Evolutionary conservation across 169 alveolate species (phyloP), one percentile per base, ranked within the genome.

Genomic region (Plasmodium knowlesi): DNA sequence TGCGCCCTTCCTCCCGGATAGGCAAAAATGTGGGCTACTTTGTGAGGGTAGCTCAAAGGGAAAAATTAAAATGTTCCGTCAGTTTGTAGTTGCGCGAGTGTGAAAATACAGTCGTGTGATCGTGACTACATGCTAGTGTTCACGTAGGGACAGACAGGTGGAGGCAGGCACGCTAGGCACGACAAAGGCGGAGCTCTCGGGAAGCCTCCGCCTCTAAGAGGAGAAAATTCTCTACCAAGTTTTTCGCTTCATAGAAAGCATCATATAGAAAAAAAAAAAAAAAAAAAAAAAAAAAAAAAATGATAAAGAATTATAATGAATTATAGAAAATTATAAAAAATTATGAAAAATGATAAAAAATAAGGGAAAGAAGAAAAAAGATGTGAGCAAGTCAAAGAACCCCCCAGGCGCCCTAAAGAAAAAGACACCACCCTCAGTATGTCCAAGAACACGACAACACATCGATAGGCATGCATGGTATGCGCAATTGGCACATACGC

Each of bases 341-440:
- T 3, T 14, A 76, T 10, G 50, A 25, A 82, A 82, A 83, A 83
- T 67, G 82, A 83, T 83, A 81, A 81, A 81, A 46, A 53, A 81
- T 83, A 83, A n/a, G 50, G 67, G n/a, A 14, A 57, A 22, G 82
- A 85, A 85, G 67, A 76, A 85, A 73, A 19, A 73, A 54, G 78
- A 28, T 46, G 25, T 28, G 53, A 76, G 67, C 54, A 85, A 85
- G 74, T 67, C 10, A 19, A 71, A 34, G 74, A 83, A 83, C 5
- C 28, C 41, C 43, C 25, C 72, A 10, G 53, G 53, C 28, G 28
- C 50, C 19, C 73, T 22, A 9, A 83, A 73, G 12, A 85, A 50
- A 41, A 84, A 84, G 37, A 37, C 46, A 39, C 8, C 50, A 30
- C 32, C 72, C 30, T 50, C 22, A 22, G 83, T 37, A 30, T 16